These are phyloP conservation scores for Metroxylon sagu DNA, from an alignment of 176 grass and related monocot species.

Conservation along the genomic window DNA sequence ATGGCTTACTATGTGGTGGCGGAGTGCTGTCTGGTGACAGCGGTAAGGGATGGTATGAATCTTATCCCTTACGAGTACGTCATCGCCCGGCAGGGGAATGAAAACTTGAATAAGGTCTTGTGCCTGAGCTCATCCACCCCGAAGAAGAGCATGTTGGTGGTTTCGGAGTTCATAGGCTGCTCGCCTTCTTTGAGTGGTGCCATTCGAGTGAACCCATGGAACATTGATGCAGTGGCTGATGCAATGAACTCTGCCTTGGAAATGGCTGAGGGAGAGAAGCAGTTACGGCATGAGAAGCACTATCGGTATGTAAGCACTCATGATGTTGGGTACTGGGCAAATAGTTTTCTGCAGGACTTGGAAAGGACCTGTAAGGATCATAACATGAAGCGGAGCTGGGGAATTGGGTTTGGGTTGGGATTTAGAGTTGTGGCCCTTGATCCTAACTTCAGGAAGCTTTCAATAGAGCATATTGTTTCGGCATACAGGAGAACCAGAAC, in stretches of 20 bases:
- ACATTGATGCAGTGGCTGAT: conserved; percentile 3
- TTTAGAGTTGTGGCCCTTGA: conserved; percentile 16
- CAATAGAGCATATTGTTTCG: conserved; percentile 2
- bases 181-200: conserved; percentile 13
- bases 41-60: conserved; percentile 21
- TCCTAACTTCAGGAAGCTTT: conserved; percentile 18
- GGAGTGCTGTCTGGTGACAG: conserved; percentile 7
- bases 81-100: conserved; percentile 2
- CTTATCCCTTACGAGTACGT: conserved; percentile 14
- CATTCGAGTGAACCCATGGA: conserved; percentile 15
- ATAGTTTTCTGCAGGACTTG: conserved; percentile 14
- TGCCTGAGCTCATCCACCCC: not conserved
- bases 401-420: conserved; percentile 10
- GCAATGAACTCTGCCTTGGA: conserved; percentile 10
- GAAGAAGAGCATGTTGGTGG: conserved; percentile 13
- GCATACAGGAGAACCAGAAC: conserved; percentile 3
- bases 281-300: conserved; percentile 17
- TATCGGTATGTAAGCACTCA: conserved; percentile 15
- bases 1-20: conserved; percentile 13
- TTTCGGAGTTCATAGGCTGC: conserved; percentile 15
- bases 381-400: conserved; percentile 6
- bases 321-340: conserved; percentile 16
- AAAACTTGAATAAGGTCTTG: no score
- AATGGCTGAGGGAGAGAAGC: conserved; percentile 4
- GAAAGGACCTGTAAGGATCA: conserved; percentile 12